Percentiles rank a stretch among this genome's conserved stretches.
phyloP scores from a whole-genome alignment of 1,284 basidiomycete genomes.

The Mrakiaceae sp. region DNA sequence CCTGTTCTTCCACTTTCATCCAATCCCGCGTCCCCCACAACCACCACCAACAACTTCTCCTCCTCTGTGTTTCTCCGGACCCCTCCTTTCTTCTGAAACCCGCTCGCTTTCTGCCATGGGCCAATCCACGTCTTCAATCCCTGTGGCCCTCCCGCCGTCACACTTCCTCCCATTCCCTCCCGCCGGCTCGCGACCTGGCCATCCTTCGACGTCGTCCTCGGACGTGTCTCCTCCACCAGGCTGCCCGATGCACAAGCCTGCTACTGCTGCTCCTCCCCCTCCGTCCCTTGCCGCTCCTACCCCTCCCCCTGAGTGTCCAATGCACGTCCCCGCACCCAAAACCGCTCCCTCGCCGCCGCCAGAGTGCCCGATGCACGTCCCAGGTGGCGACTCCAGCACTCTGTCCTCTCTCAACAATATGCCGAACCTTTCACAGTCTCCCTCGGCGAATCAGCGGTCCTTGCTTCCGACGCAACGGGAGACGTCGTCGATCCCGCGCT shows the following conservation, averaged over 20 bases:
- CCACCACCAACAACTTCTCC: too few relatives aligned
- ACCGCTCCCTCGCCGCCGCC: too few relatives aligned
- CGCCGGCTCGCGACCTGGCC: not conserved
- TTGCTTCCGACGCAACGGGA: conserved; percentile 52
- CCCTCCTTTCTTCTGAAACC: too few relatives aligned
- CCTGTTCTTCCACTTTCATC: too few relatives aligned
- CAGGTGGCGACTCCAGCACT: conserved; percentile 11
- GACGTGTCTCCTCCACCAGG: conserved; percentile 21
- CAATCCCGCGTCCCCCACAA: too few relatives aligned
- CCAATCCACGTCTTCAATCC: too few relatives aligned
- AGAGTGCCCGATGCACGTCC: too few relatives aligned
- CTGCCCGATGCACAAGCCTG: conserved; percentile 27
- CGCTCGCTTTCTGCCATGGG: too few relatives aligned
- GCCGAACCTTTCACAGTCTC: conserved; percentile 63
- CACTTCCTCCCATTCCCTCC: not conserved
- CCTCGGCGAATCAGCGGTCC: conserved; percentile 38
- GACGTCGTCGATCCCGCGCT: conserved; percentile 72
- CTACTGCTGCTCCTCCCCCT: conserved; percentile 11
- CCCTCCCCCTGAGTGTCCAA: not conserved
- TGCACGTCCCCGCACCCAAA: too few relatives aligned
- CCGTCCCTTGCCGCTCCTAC: conserved; percentile 18
- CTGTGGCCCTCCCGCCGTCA: too few relatives aligned
- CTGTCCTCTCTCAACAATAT: conserved; percentile 84
- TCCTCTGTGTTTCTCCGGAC: too few relatives aligned
- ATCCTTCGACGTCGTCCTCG: not conserved